Percentiles rank a stretch among this genome's conserved stretches.
Evolutionary conservation across 805 yeast genomes (phyloP).

Genomic region (Wickerhamiella dianesei): DNA sequence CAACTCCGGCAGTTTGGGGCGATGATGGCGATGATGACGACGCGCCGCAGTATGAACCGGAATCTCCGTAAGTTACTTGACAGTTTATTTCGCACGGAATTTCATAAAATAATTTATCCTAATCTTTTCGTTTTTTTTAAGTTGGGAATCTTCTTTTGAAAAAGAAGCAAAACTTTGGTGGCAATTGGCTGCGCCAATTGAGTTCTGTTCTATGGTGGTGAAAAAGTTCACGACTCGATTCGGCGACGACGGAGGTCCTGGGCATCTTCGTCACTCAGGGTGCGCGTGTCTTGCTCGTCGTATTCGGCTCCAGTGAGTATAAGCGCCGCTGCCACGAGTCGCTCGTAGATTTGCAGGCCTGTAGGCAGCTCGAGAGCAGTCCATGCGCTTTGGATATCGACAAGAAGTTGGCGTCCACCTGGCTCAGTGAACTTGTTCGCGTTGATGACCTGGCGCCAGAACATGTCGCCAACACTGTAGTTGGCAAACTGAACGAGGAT

Average conservation of each 20-base stretch:
- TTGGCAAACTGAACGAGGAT: conserved; percentile 21
- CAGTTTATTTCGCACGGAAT: too few relatives aligned
- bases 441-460: conserved; percentile 29
- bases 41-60: conserved; percentile 26
- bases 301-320: neutral
- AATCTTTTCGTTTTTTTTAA: too few relatives aligned
- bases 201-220: too few relatives aligned
- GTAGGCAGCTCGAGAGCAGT: conserved; percentile 1
- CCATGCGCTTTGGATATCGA: conserved; percentile 27
- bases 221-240: too few relatives aligned
- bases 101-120: too few relatives aligned
- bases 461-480: conserved; percentile 24
- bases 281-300: neutral
- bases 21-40: conserved; percentile 23
- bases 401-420: conserved; percentile 27
- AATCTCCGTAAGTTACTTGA: conserved; percentile 20
- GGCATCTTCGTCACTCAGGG: neutral
- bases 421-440: conserved; percentile 26
- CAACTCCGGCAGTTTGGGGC: conserved; percentile 27
- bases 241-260: neutral
- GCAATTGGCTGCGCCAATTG: too few relatives aligned
- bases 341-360: neutral
- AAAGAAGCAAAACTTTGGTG: too few relatives aligned
- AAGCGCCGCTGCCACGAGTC: conserved; percentile 2
- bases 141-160: neutral